These are phyloP conservation scores for Dovyalis caffra DNA, from an alignment of 345 rosid genomes.

Conservation along the genomic window DNA sequence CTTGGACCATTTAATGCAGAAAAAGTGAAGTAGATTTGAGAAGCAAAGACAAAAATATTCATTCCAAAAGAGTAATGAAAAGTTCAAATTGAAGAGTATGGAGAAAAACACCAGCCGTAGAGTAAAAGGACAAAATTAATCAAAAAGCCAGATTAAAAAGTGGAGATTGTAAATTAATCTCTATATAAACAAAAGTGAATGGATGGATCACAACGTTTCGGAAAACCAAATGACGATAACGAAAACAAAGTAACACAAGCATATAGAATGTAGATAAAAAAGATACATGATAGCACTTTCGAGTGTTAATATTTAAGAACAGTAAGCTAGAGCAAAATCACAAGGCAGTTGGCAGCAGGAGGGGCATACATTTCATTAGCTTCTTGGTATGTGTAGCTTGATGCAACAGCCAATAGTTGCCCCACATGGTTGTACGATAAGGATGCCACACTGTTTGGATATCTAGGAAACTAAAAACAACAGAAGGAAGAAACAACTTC, in stretches of 20 bases:
- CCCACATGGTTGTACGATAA: conserved; percentile 56
- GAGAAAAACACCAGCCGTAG: background rate
- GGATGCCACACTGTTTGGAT: conserved; percentile 68
- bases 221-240: background rate
- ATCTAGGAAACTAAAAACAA: conserved; percentile 60
- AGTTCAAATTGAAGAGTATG: background rate
- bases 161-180: background rate
- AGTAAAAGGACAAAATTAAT: background rate
- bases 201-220: no score
- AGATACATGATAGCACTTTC: no score
- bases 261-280: background rate
- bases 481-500: conserved; percentile 9
- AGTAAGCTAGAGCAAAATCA: background rate
- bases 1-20: background rate
- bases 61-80: no score
- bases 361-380: conserved; percentile 63
- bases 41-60: background rate
- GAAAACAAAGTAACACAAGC: background rate
- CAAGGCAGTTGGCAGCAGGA: conserved; percentile 1
- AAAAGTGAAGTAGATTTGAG: background rate
- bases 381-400: conserved; percentile 66
- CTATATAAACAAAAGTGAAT: background rate
- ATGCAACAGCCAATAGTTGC: conserved; percentile 71
- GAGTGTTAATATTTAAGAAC: background rate
- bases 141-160: background rate